Evolutionary conservation across 169 alveolate species (phyloP).

Genomic region (Besnoitia besnoiti): DNA sequence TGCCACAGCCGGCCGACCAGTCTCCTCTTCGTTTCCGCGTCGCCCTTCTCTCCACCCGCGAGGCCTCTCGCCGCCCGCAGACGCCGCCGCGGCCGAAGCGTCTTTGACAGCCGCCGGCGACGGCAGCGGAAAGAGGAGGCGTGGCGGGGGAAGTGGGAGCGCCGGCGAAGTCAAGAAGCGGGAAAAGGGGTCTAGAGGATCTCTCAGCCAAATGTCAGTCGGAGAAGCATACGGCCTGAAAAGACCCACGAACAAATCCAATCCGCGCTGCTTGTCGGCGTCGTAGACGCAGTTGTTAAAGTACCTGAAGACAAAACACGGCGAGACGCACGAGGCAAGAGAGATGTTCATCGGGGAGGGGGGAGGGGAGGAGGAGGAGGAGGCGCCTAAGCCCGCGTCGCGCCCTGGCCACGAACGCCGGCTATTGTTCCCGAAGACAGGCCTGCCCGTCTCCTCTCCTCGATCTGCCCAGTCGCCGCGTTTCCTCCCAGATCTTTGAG

Average conservation of each 20-base stretch:
- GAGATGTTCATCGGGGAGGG: too few relatives aligned
- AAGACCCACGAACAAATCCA: neutral
- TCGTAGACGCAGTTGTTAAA: neutral
- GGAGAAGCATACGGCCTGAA: neutral
- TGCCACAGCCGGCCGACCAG: too few relatives aligned
- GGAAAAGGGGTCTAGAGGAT: neutral
- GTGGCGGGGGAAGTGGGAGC: neutral
- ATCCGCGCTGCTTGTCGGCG: constrained; percentile 28
- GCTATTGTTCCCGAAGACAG: too few relatives aligned
- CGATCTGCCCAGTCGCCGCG: too few relatives aligned
- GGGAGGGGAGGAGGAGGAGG: too few relatives aligned
- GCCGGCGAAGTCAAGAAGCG: neutral
- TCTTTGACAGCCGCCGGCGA: neutral
- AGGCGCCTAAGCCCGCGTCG: too few relatives aligned
- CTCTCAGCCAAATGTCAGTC: neutral
- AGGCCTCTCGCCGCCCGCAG: neutral
- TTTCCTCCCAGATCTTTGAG: too few relatives aligned
- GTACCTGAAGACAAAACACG: neutral
- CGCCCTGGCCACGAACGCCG: too few relatives aligned
- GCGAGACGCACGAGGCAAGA: too few relatives aligned
- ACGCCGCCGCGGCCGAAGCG: neutral
- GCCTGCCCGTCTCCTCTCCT: too few relatives aligned
- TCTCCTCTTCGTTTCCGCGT: neutral
- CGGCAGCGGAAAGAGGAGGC: neutral
- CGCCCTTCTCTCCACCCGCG: neutral